Base-by-base conservation (phyloP, 495 filamentous ascomycete genomes). In the Hypomontagnella monticulosa region DNA sequence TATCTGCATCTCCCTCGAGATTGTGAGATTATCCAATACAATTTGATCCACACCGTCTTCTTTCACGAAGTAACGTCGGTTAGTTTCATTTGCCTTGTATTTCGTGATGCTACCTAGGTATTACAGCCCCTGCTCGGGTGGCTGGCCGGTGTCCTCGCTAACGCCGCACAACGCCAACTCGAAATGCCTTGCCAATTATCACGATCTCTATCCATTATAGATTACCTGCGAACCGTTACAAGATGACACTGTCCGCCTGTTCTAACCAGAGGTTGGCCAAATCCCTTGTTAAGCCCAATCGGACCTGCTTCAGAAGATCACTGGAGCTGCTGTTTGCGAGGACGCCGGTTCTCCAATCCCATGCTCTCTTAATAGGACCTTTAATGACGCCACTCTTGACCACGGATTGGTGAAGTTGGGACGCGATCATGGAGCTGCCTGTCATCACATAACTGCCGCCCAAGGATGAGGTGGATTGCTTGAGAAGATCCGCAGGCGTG, bases 301-400 rank as follows among this genome's bases (percentile, higher is more conserved):
- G 84, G 79, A 97, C 67, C 69, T 91, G 80, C 54, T 81, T 77
- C 37, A 97, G 76, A 1, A 97, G 78, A 69, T 93, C 89, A 66
- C 83, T 79, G 0, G 86, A 91, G 51, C 69, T 85, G 9, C 80
- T 82, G 27, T 79, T 77, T 42, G 83, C 84, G 10, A 78, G 71
- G 50, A 94, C 73, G 9, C 84, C 85, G 4, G 77, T 80, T 63
- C 93, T 78, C 93, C 93, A 97, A 77, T 97, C 93, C 93, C 93
- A 97, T 0, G 89, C 89, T 50, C 91, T 80, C 73, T 84, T 82
- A 12, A 79, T 65, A 27, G 78, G 75, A 10, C 78, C 79, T 67
- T 83, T 80, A 0, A 88, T 80, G 34, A 70, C 58, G 16, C 89
- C 71, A 23, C 89, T 84, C 23, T 83, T 85, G 47, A 82, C 80